A percentile compares a stretch with the other conserved stretches of the same genome.
Conservation (phyloP, 306 rosid species). For the Arachis stenosperma region DNA sequence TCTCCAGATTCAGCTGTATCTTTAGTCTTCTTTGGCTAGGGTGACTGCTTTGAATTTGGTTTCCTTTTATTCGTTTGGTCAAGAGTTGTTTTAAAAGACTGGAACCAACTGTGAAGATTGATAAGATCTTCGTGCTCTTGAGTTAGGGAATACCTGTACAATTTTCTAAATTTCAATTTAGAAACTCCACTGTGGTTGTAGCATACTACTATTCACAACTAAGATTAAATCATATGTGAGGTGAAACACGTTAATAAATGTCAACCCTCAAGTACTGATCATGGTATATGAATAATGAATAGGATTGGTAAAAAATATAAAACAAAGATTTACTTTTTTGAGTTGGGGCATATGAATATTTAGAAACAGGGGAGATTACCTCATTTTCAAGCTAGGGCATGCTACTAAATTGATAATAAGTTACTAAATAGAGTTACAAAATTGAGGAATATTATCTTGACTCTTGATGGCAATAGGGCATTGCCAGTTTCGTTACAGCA, state of each 20-base stretch:
- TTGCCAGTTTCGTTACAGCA: conserved; percentile 66
- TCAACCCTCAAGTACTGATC: conserved; percentile 15
- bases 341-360: not conserved
- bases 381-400: not conserved
- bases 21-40: conserved; percentile 67
- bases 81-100: conserved; percentile 67
- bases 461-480: conserved; percentile 52
- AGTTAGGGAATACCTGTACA: conserved; percentile 71
- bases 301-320: conserved; percentile 17
- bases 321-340: not conserved
- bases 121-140: conserved; percentile 97
- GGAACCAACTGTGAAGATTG: conserved; percentile 95
- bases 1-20: conserved; percentile 49
- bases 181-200: conserved; percentile 3
- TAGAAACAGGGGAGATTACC: not conserved
- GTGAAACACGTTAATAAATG: conserved; percentile 2
- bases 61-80: conserved; percentile 53
- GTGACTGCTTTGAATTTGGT: conserved; percentile 63
- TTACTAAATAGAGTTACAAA: conserved; percentile 59
- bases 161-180: conserved; percentile 17
- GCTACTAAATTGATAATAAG: conserved; percentile 11
- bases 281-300: conserved; percentile 12
- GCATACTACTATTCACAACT: not conserved
- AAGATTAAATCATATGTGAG: conserved; percentile 1
- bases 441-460: conserved; percentile 78